phyloP scores from a whole-genome alignment of 202 grass and related monocot genomes.

The Carex sylvatica region DNA sequence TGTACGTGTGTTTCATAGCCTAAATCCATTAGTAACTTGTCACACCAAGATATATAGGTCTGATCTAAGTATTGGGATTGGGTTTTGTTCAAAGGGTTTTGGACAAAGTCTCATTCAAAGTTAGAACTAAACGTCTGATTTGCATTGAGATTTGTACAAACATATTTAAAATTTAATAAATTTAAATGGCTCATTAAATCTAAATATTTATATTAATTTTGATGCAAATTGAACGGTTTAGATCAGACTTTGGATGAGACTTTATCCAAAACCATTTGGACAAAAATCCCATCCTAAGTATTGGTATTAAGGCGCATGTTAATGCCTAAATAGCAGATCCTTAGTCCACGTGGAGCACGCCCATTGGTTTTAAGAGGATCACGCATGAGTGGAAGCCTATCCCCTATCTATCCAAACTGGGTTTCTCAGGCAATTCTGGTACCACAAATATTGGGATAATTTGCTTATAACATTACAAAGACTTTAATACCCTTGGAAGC shows the following conservation, averaged over 20 bases:
- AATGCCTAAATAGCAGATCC: conserved; percentile 13
- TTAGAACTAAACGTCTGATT: no score
- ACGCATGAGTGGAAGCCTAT: conserved; percentile 32
- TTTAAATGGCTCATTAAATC: no score
- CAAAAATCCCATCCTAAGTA: no score
- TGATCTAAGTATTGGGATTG: background rate
- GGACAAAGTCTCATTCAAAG: no score
- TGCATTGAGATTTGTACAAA: no score
- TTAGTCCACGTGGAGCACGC: conserved; percentile 38
- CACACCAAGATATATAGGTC: background rate
- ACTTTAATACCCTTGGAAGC: conserved; percentile 17
- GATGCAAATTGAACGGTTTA: no score
- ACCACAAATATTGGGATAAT: conserved; percentile 30
- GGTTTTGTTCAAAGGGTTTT: no score
- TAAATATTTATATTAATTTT: no score
- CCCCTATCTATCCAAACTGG: conserved; percentile 34
- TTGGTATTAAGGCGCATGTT: background rate
- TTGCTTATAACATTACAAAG: conserved; percentile 31
- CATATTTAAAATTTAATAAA: no score
- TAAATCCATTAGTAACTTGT: background rate
- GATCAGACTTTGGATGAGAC: no score
- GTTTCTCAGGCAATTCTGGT: conserved; percentile 39
- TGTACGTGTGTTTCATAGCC: background rate
- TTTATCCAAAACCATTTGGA: no score
- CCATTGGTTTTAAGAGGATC: conserved; percentile 45